phyloP scores from a whole-genome alignment of 2,329 filamentous ascomycete species.

The Geosmithia putterillii region DNA sequence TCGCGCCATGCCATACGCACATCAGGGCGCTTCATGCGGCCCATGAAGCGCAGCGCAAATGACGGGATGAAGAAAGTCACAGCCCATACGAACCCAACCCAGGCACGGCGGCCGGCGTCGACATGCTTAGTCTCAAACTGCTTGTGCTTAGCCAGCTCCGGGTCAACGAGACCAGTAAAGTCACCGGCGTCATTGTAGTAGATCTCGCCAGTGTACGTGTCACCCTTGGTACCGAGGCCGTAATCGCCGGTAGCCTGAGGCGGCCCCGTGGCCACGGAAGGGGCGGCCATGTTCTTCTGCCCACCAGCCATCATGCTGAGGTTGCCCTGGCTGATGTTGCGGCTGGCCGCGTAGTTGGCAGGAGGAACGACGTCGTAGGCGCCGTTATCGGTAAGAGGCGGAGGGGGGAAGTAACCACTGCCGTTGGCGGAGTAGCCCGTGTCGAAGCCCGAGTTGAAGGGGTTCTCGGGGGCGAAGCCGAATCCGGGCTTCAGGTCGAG shows the following conservation, averaged over 20 bases:
- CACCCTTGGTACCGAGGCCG: constrained; percentile 76
- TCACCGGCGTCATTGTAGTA: constrained; percentile 64
- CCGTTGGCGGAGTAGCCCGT: constrained; percentile 56
- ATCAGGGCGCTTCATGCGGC: constrained; percentile 94
- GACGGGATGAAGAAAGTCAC: constrained; percentile 94
- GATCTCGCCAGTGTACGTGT: constrained; percentile 59
- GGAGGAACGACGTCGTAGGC: constrained; percentile 14
- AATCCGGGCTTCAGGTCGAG: constrained; percentile 67
- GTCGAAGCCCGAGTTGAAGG: constrained; percentile 40
- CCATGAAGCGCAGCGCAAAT: constrained; percentile 63
- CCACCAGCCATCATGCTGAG: constrained; percentile 36
- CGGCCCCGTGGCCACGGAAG: constrained; percentile 41
- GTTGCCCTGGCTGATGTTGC: constrained; percentile 43
- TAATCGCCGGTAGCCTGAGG: constrained; percentile 64
- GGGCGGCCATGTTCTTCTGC: constrained; percentile 17
- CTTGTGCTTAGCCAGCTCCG: constrained; percentile 66
- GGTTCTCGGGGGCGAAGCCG: constrained; percentile 31
- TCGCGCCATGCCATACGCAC: constrained; percentile 97
- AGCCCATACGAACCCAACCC: constrained; percentile 75
- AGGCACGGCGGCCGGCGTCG: constrained; percentile 53
- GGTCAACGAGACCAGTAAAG: constrained; percentile 58
- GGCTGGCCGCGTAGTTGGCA: constrained; percentile 48
- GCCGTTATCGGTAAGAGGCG: constrained; percentile 45
- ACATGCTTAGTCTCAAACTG: constrained; percentile 60
- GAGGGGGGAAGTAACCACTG: constrained; percentile 56